These are phyloP conservation scores for Skeletonema grethae DNA, from an alignment of 108 stramenopile species.

Conservation along the genomic window DNA sequence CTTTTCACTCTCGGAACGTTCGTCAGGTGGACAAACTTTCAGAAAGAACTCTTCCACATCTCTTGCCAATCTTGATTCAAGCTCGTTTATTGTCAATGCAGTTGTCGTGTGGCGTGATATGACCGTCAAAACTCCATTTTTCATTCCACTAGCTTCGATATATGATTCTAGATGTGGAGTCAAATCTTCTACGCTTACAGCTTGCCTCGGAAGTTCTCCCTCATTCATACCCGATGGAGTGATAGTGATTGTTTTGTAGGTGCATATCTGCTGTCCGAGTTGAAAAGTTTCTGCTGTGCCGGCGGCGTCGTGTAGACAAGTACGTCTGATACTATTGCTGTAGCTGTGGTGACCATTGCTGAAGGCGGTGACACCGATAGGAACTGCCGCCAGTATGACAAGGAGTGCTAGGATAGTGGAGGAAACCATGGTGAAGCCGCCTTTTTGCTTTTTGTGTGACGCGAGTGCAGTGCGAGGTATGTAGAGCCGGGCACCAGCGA, in stretches of 20 bases:
- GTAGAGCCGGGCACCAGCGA: too few relatives aligned
- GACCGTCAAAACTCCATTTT: constrained; percentile 68
- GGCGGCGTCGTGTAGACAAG: not conserved
- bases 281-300: not conserved
- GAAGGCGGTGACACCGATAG: not conserved
- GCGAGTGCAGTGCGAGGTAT: too few relatives aligned
- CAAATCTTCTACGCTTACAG: constrained; percentile 78
- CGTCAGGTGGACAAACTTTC: constrained; percentile 76
- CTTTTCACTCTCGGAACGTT: constrained; percentile 51
- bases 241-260: constrained; percentile 40
- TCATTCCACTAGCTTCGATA: constrained; percentile 60
- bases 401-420: not conserved
- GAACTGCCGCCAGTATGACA: not conserved
- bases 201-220: constrained; percentile 65
- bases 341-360: not conserved
- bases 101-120: constrained; percentile 87
- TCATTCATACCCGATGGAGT: constrained; percentile 29
- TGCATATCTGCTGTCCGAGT: constrained; percentile 40
- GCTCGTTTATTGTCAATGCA: constrained; percentile 86
- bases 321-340: not conserved
- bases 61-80: constrained; percentile 71
- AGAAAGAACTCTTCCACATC: constrained; percentile 70
- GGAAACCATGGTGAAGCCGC: not conserved
- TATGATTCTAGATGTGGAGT: constrained; percentile 63
- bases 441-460: too few relatives aligned